These are phyloP conservation scores for Solanum phureja DNA, from an alignment of 257 asterid genomes.

Conservation along the genomic window DNA sequence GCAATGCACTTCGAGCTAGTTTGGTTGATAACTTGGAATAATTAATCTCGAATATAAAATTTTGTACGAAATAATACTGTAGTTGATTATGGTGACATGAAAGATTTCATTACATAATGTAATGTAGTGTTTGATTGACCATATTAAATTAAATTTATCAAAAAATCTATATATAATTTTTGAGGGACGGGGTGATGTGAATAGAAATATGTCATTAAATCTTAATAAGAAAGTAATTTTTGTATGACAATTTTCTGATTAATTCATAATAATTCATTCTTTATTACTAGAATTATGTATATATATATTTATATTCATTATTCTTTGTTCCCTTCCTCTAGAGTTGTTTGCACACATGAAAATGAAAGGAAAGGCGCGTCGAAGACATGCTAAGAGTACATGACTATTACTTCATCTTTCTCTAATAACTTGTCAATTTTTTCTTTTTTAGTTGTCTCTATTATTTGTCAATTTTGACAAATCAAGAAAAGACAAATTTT, in stretches of 20 bases:
- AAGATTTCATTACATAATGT: too few species aligned
- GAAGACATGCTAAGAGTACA: neutral
- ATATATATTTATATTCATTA: too few species aligned
- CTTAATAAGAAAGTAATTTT: neutral
- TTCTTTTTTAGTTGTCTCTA: too few species aligned
- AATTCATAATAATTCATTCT: neutral
- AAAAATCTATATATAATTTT: too few species aligned
- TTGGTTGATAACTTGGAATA: neutral
- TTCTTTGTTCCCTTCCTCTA: neutral
- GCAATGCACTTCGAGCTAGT: neutral
- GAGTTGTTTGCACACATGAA: neutral
- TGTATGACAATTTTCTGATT: neutral
- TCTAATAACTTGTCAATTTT: too few species aligned
- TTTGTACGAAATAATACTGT: too few species aligned
- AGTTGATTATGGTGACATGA: neutral
- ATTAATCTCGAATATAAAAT: too few species aligned
- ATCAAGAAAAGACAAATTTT: too few species aligned
- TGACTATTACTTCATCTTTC: too few species aligned
- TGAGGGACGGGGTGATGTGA: neutral
- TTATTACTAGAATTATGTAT: neutral
- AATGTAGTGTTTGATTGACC: neutral
- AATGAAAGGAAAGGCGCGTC: neutral
- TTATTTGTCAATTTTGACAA: too few species aligned
- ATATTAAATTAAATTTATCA: too few species aligned
- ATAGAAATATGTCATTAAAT: neutral